Evolutionary conservation across 352 stramenopile species (phyloP).

Genomic region (Halophytophthora polymorphica): DNA sequence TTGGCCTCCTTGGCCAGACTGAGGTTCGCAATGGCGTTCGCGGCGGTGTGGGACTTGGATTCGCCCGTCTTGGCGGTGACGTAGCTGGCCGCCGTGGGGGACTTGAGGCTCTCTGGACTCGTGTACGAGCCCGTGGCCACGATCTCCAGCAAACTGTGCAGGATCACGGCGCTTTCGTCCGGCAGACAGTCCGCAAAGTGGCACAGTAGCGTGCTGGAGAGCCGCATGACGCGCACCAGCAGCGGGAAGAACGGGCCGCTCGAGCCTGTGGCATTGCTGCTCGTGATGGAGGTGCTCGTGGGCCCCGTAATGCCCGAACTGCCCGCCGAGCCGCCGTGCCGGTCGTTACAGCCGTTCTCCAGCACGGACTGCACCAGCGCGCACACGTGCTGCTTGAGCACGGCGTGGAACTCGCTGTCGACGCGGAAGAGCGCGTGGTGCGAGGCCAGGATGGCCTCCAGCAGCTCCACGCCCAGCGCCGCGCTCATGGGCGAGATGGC

Average conservation of each 20-base stretch:
- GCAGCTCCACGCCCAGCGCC: slow-evolving; percentile 70
- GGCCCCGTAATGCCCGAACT: slow-evolving; percentile 31
- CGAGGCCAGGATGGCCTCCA: slow-evolving; percentile 70
- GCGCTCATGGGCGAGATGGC: slow-evolving; percentile 73
- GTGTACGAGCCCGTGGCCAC: slow-evolving; percentile 75
- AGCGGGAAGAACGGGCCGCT: slow-evolving; percentile 68
- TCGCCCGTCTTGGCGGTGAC: slow-evolving; percentile 45
- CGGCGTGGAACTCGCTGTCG: slow-evolving; percentile 69
- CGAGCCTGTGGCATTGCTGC: slow-evolving; percentile 24
- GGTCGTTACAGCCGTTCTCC: slow-evolving; percentile 62
- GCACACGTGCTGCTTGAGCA: slow-evolving; percentile 82
- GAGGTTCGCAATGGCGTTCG: slow-evolving; percentile 32
- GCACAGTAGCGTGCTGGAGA: slow-evolving; percentile 70
- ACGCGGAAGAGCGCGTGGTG: slow-evolving; percentile 64
- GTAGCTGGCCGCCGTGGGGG: slow-evolving; percentile 21
- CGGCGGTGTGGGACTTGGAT: slow-evolving; percentile 27
- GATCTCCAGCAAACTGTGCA: slow-evolving; percentile 69
- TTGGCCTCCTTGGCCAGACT: slow-evolving; percentile 45
- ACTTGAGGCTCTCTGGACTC: slow-evolving; percentile 47
- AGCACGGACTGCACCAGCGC: slow-evolving; percentile 69
- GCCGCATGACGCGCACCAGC: slow-evolving; percentile 78
- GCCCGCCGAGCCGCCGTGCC: slow-evolving; percentile 22
- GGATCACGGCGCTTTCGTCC: slow-evolving; percentile 60
- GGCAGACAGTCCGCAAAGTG: slow-evolving; percentile 72
- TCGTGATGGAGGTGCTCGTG: slow-evolving; percentile 31